Evolutionary conservation across 83 land plant species (phyloP), one percentile per base, ranked within the genome.

Genomic region (Thuja plicata): DNA sequence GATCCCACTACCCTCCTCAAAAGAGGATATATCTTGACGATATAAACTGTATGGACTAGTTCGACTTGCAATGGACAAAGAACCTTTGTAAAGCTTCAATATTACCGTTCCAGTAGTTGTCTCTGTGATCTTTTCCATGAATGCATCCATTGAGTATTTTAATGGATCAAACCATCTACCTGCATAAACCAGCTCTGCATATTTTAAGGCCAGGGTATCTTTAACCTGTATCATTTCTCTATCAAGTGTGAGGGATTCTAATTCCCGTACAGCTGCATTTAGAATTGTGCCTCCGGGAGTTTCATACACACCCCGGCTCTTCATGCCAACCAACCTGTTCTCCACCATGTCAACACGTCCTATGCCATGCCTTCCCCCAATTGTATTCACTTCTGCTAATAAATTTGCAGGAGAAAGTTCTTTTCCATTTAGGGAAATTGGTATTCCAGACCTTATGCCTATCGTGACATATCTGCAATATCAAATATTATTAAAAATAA

Each of bases 211-310:
- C 11, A 95, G 84, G 15, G 88, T 74, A 89, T 99, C 99, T 82
- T 98, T 98, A 21, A 91, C 83, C 90, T 97, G 99, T 90, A 99
- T 95, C 24, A 95, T 93, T 89, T 96, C 98, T 30, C 99, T 91
- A 87, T 99, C 99, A 46, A 99, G 94, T 5, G 99, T 99, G 52
- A 99, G 90, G 30, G 98, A 93, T 84, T 97, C 99, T 1, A 99
- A 94, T 74, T 99, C 99, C 27, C 95, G 94, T 3, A 88, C 95
- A 30, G 99, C 99, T 77, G 94, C 19, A 54, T 89, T 94, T 21
- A 99, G 93, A 78, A 99, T 97, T 38, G 99, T 99, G n/a, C 99
- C 99, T 11, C 99, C 99, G 2, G 99, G 99, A 38, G 99, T 99
- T 91, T 99, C 99, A 90, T 99, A 99, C 12, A 99, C 98, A n/a